phyloP scores from a whole-genome alignment of 2,329 filamentous ascomycete genomes.

The Didymella segeticola region DNA sequence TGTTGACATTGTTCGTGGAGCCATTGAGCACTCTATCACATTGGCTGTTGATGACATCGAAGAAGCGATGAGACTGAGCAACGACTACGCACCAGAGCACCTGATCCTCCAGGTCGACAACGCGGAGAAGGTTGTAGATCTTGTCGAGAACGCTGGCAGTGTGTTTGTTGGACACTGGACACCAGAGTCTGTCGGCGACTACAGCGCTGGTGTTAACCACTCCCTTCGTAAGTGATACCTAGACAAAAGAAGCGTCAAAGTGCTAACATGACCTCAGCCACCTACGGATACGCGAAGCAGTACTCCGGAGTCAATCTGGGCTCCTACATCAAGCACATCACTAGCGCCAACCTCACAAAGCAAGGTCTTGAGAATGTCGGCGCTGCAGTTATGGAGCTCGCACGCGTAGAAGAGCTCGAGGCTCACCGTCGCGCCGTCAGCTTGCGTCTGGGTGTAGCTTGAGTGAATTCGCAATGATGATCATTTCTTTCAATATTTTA shows the following conservation, averaged over 20 bases:
- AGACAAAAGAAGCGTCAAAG: too few relatives aligned
- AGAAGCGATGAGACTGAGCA: slow-evolving; percentile 81
- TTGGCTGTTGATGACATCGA: slow-evolving; percentile 77
- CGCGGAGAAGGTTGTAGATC: slow-evolving; percentile 74
- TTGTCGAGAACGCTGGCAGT: slow-evolving; percentile 91
- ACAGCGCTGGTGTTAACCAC: slow-evolving; percentile 97
- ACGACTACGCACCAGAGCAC: slow-evolving; percentile 95
- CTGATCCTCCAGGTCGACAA: slow-evolving; percentile 88
- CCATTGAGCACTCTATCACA: slow-evolving; percentile 91
- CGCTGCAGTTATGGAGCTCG: slow-evolving; percentile 89
- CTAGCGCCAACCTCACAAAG: slow-evolving; percentile 85
- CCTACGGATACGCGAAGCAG: slow-evolving; percentile 97
- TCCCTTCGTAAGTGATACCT: slow-evolving; percentile 72
- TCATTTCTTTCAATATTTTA: not conserved
- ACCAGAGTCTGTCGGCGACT: slow-evolving; percentile 96
- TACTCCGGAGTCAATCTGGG: slow-evolving; percentile 97
- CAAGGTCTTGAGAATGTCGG: slow-evolving; percentile 87
- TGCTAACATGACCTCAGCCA: slow-evolving; percentile 65
- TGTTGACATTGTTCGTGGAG: slow-evolving; percentile 88
- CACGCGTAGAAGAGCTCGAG: slow-evolving; percentile 92
- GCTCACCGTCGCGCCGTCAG: slow-evolving; percentile 82
- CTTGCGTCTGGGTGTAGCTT: slow-evolving; percentile 61
- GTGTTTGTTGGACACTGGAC: slow-evolving; percentile 98
- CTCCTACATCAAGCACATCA: slow-evolving; percentile 98
- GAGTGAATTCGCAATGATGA: slow-evolving; percentile 7